Evolutionary conservation across 2,329 filamentous ascomycete species (phyloP).

Genomic region (Penicillium polonicum): DNA sequence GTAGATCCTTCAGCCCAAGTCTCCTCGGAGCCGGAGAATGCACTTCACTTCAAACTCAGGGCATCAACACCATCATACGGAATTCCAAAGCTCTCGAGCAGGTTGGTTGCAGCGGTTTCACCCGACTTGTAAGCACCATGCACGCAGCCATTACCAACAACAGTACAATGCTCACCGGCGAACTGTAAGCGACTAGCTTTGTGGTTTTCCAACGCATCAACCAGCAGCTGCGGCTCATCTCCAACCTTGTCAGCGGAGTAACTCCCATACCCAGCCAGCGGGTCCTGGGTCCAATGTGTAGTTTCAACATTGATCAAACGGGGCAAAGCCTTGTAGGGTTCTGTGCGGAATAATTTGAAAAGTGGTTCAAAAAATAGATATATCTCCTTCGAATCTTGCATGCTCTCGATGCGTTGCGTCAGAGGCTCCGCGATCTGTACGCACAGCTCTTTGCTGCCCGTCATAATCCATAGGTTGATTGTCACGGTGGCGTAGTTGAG

Average conservation of each 20-base stretch:
- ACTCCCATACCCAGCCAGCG: conserved; percentile 44
- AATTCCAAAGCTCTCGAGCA: conserved; percentile 39
- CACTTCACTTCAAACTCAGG: background rate
- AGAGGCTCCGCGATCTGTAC: conserved; percentile 47
- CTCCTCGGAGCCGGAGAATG: no score
- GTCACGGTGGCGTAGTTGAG: conserved; percentile 47
- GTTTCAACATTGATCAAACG: conserved; percentile 42
- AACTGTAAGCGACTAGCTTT: conserved; percentile 42
- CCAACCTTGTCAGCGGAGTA: conserved; percentile 49
- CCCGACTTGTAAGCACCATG: conserved; percentile 48
- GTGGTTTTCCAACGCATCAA: conserved; percentile 40
- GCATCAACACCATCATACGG: conserved; percentile 6
- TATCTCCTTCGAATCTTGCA: conserved; percentile 38
- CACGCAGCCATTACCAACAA: conserved; percentile 46
- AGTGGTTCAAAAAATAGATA: conserved; percentile 47
- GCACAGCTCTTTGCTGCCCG: conserved; percentile 43
- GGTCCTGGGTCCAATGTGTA: conserved; percentile 47
- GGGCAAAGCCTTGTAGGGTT: conserved; percentile 46
- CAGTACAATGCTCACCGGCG: conserved; percentile 44
- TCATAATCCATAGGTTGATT: conserved; percentile 48
- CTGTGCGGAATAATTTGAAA: conserved; percentile 46
- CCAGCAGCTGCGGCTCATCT: conserved; percentile 41
- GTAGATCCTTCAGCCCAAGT: conserved; percentile 26
- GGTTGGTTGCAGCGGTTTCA: conserved; percentile 43
- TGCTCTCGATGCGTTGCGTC: conserved; percentile 48